Conservation (phyloP, 805 yeast genomes). For the Candida endomychidarum region DNA sequence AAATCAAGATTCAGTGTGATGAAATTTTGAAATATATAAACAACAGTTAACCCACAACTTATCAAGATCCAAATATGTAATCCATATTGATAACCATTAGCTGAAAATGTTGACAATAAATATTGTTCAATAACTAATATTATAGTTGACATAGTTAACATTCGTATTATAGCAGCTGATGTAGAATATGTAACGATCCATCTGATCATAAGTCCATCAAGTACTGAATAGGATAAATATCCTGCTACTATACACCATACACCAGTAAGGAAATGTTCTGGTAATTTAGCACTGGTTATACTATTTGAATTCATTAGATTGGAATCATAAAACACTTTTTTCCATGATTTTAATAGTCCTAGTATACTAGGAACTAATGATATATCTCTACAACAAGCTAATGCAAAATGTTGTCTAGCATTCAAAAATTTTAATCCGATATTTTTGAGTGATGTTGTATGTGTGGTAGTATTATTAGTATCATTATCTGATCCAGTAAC, state of each 20-base stretch:
- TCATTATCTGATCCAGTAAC: slow-evolving; percentile 10
- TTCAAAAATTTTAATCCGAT: slow-evolving; percentile 70
- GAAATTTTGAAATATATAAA: slow-evolving; percentile 83
- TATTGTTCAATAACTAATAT: slow-evolving; percentile 70
- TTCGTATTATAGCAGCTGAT: slow-evolving; percentile 83
- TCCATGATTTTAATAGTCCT: slow-evolving; percentile 49
- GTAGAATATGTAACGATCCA: slow-evolving; percentile 93
- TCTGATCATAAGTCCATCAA: slow-evolving; percentile 87
- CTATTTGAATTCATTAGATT: slow-evolving; percentile 17
- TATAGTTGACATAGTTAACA: slow-evolving; percentile 77
- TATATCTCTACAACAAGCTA: slow-evolving; percentile 77
- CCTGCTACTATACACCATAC: slow-evolving; percentile 93
- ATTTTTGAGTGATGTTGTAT: slow-evolving; percentile 37
- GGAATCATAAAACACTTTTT: slow-evolving; percentile 26
- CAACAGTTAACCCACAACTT: slow-evolving; percentile 77
- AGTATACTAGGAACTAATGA: slow-evolving; percentile 68
- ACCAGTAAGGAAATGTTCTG: slow-evolving; percentile 79
- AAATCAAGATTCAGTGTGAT: slow-evolving; percentile 73
- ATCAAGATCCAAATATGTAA: slow-evolving; percentile 90
- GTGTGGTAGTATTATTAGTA: slow-evolving; percentile 6
- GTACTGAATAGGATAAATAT: slow-evolving; percentile 75
- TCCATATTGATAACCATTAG: slow-evolving; percentile 69
- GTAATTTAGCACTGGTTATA: slow-evolving; percentile 61
- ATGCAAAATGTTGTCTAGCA: slow-evolving; percentile 71
- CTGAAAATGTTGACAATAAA: slow-evolving; percentile 58